Evolutionary conservation across 345 rosid species (phyloP), one percentile per base, ranked within the genome.

Genomic region (Heritiera littoralis): DNA sequence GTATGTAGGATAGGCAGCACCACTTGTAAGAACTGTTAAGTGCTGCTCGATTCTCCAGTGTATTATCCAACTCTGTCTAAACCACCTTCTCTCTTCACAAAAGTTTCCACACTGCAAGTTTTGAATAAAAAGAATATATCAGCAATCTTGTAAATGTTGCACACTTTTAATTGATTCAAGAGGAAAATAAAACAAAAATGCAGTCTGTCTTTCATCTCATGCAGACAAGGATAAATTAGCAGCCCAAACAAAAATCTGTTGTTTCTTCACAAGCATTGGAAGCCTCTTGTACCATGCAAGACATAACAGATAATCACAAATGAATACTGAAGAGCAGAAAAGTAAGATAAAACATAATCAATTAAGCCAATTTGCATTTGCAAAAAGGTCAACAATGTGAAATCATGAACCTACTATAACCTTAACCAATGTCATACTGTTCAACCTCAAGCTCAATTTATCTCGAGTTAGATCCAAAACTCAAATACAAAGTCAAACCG

Each of bases 21-120:
- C 70, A 73, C 72, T 61, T 18, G 2, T 65, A 49, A 51, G 10
- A 66, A 58, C 46, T 60, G 41, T 60, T 10, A 3, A 77, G 69
- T 23, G 78, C 85, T 32, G 18, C 83, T 59, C 59, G 46, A 48
- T 77, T 55, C 73, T 77, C 70, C 46, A 28, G 18, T 23, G 6
- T 65, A 59, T 0, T 7, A 60, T 76, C 56, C 55, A 49, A 41
- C 35, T 65, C 51, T 30, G 32, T 70, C 41, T 9, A 17, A 51
- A 45, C 75, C 73, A 14, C 58, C 68, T 46, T 66, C 64, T 66
- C 35, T 40, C 82, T 75, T 89, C 87, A 88, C 79, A 80, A 74
- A 45, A 84, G 84, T 75, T 87, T 87, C 89, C 88, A 89, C 40
- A 83, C 91, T 89, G 83, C 84, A 84, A 59, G 54, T 40, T 35